Evolutionary conservation across 148 eudicot genomes (phyloP).

Genomic region (Spergularia bocconei): DNA sequence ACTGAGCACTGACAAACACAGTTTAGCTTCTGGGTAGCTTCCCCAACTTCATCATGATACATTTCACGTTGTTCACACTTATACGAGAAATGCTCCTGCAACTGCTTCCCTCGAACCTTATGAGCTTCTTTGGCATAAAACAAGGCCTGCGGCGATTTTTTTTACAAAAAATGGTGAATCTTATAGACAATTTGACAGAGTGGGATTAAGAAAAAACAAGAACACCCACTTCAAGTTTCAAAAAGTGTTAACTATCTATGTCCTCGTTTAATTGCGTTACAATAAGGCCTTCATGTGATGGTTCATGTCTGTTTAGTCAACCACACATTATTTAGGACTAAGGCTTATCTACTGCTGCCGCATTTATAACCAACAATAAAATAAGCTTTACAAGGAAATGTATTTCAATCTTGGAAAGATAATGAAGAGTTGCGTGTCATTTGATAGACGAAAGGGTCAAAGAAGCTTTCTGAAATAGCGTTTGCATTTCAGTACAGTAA

Average conservation of each 20-base stretch:
- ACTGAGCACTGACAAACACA: conserved; percentile 42
- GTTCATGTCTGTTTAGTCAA: too few species aligned
- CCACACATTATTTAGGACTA: too few species aligned
- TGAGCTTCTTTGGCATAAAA: conserved; percentile 82
- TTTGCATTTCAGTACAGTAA: neutral
- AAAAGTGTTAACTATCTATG: neutral
- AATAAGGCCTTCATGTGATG: too few species aligned
- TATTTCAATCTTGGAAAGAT: neutral
- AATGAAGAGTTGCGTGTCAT: neutral
- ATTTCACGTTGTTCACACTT: conserved; percentile 41
- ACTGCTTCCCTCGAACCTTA: conserved; percentile 55
- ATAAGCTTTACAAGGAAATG: neutral
- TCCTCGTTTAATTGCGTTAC: too few species aligned
- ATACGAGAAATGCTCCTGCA: conserved; percentile 64
- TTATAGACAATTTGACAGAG: neutral
- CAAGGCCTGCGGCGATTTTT: conserved; percentile 52
- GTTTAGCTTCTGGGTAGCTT: conserved; percentile 36
- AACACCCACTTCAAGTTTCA: neutral
- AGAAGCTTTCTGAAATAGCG: neutral
- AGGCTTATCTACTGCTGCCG: neutral
- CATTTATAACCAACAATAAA: neutral
- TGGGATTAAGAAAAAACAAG: neutral
- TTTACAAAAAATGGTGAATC: neutral
- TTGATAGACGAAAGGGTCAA: neutral
- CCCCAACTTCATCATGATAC: conserved; percentile 37